Base-by-base conservation (phyloP, 164 flowering plant species). In the Chimonanthus salicifolius region DNA sequence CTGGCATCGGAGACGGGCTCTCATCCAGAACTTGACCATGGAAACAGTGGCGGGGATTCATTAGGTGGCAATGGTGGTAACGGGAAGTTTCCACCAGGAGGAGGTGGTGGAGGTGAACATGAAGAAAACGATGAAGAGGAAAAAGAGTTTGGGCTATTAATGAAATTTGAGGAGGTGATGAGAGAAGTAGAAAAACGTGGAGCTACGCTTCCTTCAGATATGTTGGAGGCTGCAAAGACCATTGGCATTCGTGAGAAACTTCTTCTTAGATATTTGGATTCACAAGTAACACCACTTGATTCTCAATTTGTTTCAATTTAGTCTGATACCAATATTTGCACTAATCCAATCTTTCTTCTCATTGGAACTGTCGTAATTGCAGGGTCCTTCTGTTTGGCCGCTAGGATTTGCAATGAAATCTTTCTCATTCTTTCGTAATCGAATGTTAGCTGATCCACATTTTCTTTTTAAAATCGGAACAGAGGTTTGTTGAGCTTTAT, bases 371-470 rank as follows among this genome's bases (percentile, higher is more conserved):
- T 64, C 13, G 7, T 64, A 10, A 50, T 78, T 85, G 78, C 69
- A 91, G 98, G 92, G 87, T 4, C 33, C 33, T 33, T 82, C 88
- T 15, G 76, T 7, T 47, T 85, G 97, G 93, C 89, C 87, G 47
- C 74, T 95, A 7, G 92, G 97, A 4, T 81, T 83, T 73, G 71
- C 78, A 43, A 85, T 92, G 80, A 87, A 78, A 72, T 79, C 84
- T 47, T 95, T 84, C 68, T 71, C 91, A 7, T 80, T 90, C 92
- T 88, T 95, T 2, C 88, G 99, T 2, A 89, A 93, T 78, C 76
- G 98, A 62, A 88, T 95, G 97, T 83, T 95, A 72, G 98, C 94
- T 67, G 99, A 95, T 78, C 97, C 97, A 11, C 79, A 94, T 49
- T 94, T 94, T 72, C 88, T 94, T 58, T 94, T 92, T 71, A 92